Conservation (phyloP, 2,329 filamentous ascomycete species). For the Ophiostoma ulmi region DNA sequence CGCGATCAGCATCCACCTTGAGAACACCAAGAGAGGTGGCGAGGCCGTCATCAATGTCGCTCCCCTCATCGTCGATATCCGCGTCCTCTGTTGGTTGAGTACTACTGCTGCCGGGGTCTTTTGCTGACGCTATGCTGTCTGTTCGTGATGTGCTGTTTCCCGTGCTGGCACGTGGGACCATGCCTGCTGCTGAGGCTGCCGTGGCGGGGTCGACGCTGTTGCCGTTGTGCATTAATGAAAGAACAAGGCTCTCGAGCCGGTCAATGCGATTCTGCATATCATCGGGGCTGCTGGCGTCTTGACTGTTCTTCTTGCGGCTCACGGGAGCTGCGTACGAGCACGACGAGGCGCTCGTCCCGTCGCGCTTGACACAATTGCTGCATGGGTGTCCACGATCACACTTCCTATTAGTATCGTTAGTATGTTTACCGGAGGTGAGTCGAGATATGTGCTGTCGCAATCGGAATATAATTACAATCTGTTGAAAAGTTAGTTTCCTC, state of each 20-base stretch:
- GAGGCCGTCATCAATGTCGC: constrained; percentile 63
- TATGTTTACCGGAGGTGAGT: not conserved
- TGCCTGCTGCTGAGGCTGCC: constrained; percentile 29
- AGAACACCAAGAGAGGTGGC: constrained; percentile 74
- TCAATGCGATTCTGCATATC: constrained; percentile 99
- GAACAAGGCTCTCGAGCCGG: constrained; percentile 81
- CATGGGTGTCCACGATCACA: constrained; percentile 89
- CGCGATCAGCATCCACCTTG: constrained; percentile 72
- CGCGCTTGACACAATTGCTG: constrained; percentile 89
- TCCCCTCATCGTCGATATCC: constrained; percentile 42
- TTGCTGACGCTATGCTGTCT: constrained; percentile 41
- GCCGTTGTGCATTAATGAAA: constrained; percentile 90
- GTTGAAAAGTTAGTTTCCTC: constrained; percentile 19
- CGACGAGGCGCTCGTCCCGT: constrained; percentile 71
- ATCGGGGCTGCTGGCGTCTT: constrained; percentile 62
- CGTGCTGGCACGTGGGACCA: constrained; percentile 30
- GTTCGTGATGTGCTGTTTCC: constrained; percentile 35
- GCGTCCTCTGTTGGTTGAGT: not conserved
- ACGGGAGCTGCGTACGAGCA: constrained; percentile 77
- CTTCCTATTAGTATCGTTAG: constrained; percentile 53
- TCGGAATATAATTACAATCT: constrained; percentile 25
- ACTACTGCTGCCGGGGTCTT: constrained; percentile 28
- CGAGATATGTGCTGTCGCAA: not conserved
- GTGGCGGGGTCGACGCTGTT: constrained; percentile 42
- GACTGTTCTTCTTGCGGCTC: constrained; percentile 68